Evolutionary conservation across 306 rosid genomes (phyloP).

Genomic region (Hippophae tibetana): DNA sequence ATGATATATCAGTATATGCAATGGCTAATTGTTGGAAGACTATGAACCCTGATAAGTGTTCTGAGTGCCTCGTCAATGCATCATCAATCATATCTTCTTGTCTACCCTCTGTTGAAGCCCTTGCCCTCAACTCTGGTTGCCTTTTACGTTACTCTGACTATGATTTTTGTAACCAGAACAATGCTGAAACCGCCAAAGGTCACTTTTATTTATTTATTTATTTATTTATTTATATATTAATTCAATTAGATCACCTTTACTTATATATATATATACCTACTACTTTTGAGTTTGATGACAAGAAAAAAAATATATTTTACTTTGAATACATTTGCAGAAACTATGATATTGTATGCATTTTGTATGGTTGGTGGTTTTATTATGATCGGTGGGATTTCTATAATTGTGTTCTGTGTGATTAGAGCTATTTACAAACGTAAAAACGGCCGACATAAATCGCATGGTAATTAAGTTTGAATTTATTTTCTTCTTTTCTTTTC

Average conservation of each 20-base stretch:
- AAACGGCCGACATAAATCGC: not conserved
- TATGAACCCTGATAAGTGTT: constrained; percentile 14
- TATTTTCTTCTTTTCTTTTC: not conserved
- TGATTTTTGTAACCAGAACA: constrained; percentile 15
- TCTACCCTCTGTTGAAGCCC: constrained; percentile 26
- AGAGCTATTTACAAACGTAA: constrained; percentile 13
- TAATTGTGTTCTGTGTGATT: constrained; percentile 18
- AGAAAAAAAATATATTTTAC: not conserved
- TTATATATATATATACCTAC: not conserved
- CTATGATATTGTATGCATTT: not conserved
- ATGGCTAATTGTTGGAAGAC: constrained; percentile 29
- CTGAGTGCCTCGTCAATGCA: constrained; percentile 23
- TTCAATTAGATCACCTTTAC: not conserved
- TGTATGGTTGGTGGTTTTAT: constrained; percentile 13
- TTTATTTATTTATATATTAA: too few species aligned
- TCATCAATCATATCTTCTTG: constrained; percentile 17
- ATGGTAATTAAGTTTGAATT: not conserved
- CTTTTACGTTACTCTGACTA: constrained; percentile 26
- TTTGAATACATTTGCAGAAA: constrained; percentile 8
- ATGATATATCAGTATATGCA: constrained; percentile 10
- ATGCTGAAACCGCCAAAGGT: constrained; percentile 8
- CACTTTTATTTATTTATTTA: not conserved
- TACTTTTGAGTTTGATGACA: not conserved
- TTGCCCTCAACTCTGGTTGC: constrained; percentile 31
- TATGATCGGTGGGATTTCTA: constrained; percentile 1